Evolutionary conservation across 257 asterid species (phyloP).

Genomic region (Petrea volubilis): DNA sequence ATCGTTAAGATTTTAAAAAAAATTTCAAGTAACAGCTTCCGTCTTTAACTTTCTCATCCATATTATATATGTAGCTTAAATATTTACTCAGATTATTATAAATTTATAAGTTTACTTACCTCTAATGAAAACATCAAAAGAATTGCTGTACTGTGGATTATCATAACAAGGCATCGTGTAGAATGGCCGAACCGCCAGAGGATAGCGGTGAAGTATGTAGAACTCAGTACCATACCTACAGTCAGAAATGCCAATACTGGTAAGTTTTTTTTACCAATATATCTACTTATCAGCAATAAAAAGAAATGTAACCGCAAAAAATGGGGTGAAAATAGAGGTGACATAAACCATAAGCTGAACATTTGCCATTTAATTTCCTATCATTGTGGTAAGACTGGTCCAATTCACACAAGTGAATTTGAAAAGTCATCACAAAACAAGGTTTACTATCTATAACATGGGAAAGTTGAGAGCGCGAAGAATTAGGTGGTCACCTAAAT

Average conservation of each 20-base stretch:
- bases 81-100: not conserved
- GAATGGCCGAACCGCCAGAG: slow-evolving; percentile 84
- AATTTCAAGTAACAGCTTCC: no score
- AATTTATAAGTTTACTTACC: slow-evolving; percentile 40
- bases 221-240: slow-evolving; percentile 86
- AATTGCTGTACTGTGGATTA: slow-evolving; percentile 65
- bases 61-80: not conserved
- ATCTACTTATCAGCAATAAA: not conserved
- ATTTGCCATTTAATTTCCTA: not conserved
- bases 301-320: not conserved
- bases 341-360: not conserved
- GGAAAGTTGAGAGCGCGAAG: not conserved
- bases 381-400: not conserved
- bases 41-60: not conserved
- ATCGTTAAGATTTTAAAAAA: not conserved
- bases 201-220: slow-evolving; percentile 94
- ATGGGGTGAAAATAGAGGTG: not conserved
- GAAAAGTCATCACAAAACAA: not conserved
- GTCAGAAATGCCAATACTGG: not conserved
- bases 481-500: not conserved
- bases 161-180: slow-evolving; percentile 91
- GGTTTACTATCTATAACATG: not conserved
- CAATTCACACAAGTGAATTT: not conserved
- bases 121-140: slow-evolving; percentile 88
- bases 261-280: not conserved